A percentile compares a stretch with the other conserved stretches of the same genome.
Conservation (phyloP, 495 filamentous ascomycete species). For the Monascus purpureus region DNA sequence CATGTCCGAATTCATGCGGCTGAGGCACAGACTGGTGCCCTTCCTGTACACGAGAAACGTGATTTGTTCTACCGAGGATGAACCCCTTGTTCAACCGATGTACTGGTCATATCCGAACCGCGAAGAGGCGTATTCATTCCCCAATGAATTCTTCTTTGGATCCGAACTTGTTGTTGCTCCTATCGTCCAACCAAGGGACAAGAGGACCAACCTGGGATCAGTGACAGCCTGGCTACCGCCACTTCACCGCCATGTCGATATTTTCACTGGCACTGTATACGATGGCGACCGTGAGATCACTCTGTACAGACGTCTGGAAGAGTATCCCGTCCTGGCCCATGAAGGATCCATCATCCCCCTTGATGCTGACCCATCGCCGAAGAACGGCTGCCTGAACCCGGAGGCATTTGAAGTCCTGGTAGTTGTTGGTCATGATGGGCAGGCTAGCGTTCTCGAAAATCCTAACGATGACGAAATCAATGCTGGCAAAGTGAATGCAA, state of each 20-base stretch:
- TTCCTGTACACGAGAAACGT: conserved; percentile 45
- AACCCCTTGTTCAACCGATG: conserved; percentile 42
- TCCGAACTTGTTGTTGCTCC: conserved; percentile 37
- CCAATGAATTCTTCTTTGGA: conserved; percentile 42
- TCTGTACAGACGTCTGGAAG: conserved; percentile 25
- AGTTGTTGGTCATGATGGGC: conserved; percentile 36
- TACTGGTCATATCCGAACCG: conserved; percentile 40
- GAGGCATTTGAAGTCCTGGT: conserved; percentile 29
- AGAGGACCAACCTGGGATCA: conserved; percentile 19
- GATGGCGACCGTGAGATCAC: conserved; percentile 33
- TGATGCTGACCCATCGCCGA: conserved; percentile 17
- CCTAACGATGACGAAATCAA: conserved; percentile 8
- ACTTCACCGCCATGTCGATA: conserved; percentile 29
- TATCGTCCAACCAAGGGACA: conserved; percentile 30
- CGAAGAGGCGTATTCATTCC: conserved; percentile 33
- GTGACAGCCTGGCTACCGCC: conserved; percentile 38
- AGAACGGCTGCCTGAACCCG: conserved; percentile 29
- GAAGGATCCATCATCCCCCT: conserved; percentile 43
- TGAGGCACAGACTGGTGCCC: conserved; percentile 40
- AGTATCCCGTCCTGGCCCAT: conserved; percentile 35
- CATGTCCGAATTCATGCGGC: conserved; percentile 31
- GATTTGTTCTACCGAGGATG: conserved; percentile 20
- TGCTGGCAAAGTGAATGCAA: conserved; percentile 2
- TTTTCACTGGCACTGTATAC: conserved; percentile 37
- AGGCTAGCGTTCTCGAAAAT: conserved; percentile 28